A percentile compares a stretch with the other conserved stretches of the same genome.
Conservation (phyloP, 2,329 filamentous ascomycete genomes). For the Colletotrichum agaves region DNA sequence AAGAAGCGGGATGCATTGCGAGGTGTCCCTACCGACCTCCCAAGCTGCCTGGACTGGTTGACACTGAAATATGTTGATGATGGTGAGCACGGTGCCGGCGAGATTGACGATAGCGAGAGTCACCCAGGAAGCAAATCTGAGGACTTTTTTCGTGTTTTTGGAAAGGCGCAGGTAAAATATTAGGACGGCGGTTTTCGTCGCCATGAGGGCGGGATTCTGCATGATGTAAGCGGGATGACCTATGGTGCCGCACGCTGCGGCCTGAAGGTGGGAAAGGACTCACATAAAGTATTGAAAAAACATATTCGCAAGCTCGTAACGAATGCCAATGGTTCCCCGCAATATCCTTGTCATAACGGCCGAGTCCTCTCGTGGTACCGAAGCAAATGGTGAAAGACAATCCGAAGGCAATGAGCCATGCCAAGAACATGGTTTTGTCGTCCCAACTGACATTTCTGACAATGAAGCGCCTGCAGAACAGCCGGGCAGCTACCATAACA, state of each 20-base stretch:
- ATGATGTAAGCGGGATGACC: constrained; percentile 14
- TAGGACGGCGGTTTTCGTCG: constrained; percentile 91
- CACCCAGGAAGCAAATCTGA: constrained; percentile 84
- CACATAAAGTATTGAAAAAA: constrained; percentile 72
- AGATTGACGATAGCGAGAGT: constrained; percentile 82
- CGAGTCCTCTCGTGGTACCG: constrained; percentile 72
- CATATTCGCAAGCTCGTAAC: constrained; percentile 71
- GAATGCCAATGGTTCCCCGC: constrained; percentile 55
- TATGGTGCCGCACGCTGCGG: background rate
- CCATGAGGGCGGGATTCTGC: constrained; percentile 91
- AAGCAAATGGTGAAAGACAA: constrained; percentile 74
- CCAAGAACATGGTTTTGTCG: constrained; percentile 83
- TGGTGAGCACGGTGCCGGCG: constrained; percentile 81
- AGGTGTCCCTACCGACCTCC: constrained; percentile 48
- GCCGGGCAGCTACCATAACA: constrained; percentile 78
- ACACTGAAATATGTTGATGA: constrained; percentile 91
- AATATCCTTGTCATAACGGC: constrained; percentile 74
- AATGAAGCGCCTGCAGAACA: constrained; percentile 78
- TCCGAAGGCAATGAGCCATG: constrained; percentile 79
- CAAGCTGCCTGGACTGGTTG: constrained; percentile 78
- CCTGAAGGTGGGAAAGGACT: constrained; percentile 40
- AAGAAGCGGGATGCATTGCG: constrained; percentile 65
- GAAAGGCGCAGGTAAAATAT: constrained; percentile 89
- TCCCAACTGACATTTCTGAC: constrained; percentile 79
- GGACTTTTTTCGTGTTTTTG: constrained; percentile 78